These are phyloP conservation scores for Colletotrichum acutatum DNA, from an alignment of 2,329 filamentous ascomycete species.

Conservation along the genomic window DNA sequence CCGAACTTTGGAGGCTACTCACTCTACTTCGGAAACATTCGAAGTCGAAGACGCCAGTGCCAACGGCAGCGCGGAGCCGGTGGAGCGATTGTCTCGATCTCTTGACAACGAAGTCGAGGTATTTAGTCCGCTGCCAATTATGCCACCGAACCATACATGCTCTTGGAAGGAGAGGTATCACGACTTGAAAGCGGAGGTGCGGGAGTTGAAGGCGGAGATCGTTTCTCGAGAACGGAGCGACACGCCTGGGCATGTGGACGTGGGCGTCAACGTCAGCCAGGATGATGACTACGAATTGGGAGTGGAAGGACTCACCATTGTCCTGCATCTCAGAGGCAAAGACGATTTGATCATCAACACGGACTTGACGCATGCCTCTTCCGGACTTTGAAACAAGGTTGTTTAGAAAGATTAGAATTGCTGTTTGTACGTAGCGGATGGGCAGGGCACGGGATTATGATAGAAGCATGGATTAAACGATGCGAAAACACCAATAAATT, in stretches of 20 bases:
- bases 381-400: background rate
- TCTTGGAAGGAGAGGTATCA: conserved; percentile 55
- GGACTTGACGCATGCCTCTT: conserved; percentile 46
- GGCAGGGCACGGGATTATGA: conserved; percentile 19
- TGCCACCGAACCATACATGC: conserved; percentile 53
- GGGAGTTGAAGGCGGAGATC: conserved; percentile 53
- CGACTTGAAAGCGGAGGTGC: conserved; percentile 52
- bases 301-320: conserved; percentile 61
- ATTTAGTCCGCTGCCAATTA: conserved; percentile 47
- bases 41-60: background rate
- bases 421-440: background rate
- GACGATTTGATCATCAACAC: conserved; percentile 65
- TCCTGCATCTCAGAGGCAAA: conserved; percentile 60
- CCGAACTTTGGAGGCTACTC: background rate
- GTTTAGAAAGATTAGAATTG: background rate
- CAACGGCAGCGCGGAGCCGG: background rate
- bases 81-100: background rate
- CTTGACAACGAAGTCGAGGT: conserved; percentile 37
- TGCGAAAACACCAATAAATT: conserved; percentile 1
- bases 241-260: conserved; percentile 31
- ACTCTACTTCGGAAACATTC: background rate
- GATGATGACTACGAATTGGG: conserved; percentile 50
- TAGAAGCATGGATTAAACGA: conserved; percentile 27
- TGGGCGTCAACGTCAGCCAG: conserved; percentile 36
- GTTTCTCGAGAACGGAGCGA: conserved; percentile 39